Evolutionary conservation across 257 asterid genomes (phyloP), one percentile per base, ranked within the genome.

Genomic region (Lycium ferocissimum): DNA sequence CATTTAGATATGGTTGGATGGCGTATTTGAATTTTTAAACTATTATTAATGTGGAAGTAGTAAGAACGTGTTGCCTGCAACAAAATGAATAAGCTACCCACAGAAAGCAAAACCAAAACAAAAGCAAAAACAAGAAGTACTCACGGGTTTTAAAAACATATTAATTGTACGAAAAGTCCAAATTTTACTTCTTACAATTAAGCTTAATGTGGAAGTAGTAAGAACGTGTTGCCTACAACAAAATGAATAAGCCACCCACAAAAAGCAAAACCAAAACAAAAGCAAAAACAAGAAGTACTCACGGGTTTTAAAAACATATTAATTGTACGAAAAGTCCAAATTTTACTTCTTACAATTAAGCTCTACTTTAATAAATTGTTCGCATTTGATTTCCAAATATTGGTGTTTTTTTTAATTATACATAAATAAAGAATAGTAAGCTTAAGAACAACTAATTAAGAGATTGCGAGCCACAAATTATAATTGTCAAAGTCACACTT

Each of bases 171-270:
- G 5, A 35, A 7, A 67, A 33, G 11, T 66, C 10, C 0, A 35
- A 37, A 66, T 35, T 66, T 33, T 33, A 12, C 47, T 33, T 33
- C 45, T 13, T 66, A 13, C 26, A 20, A 26, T 65, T 2, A 33
- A 40, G n/a, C 15, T n/a, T n/a, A 7, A 38, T 38, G 53, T 69
- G 3, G 76, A 6, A 69, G 26, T 69, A 38, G 7, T 37, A 8
- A 69, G 78, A 69, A 69, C 78, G 53, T 69, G 78, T 20, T 38
- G 26, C 53, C 78, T 51, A 69, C 22, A 69, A 37, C 26, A 69
- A 69, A 37, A 69, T 69, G 33, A 38, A 38, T 38, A 69, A 69
- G 8, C 1, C 51, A 69, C 14, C 26, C 78, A 38, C 7, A 20
- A 15, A 2, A 37, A 69, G 26, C 37, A 40, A 40, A 40, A 49